Evolutionary conservation across 2,329 filamentous ascomycete species (phyloP).

Genomic region (Pyrenophora teres): DNA sequence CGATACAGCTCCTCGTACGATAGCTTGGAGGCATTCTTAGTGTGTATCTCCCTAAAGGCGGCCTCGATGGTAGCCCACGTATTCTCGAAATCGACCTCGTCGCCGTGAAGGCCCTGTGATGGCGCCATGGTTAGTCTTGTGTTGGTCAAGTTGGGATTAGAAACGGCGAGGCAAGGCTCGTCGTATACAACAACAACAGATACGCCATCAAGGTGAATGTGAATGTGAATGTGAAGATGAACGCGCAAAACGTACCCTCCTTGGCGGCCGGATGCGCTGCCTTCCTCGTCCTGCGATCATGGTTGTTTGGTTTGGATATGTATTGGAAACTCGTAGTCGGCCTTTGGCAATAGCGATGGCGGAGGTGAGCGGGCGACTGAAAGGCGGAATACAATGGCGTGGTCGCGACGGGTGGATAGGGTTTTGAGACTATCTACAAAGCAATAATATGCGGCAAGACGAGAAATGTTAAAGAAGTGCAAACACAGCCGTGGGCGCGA

Average conservation of each 20-base stretch:
- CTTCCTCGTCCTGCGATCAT: slow-evolving; percentile 61
- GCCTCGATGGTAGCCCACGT: slow-evolving; percentile 78
- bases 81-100: slow-evolving; percentile 78
- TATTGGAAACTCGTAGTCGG: background rate
- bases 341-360: background rate
- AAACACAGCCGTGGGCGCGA: background rate
- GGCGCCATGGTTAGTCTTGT: slow-evolving; percentile 17
- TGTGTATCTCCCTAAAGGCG: slow-evolving; percentile 86
- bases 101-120: slow-evolving; percentile 61
- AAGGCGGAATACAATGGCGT: background rate
- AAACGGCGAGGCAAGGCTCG: background rate
- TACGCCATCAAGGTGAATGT: background rate
- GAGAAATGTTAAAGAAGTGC: background rate
- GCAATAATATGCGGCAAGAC: background rate
- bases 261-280: slow-evolving; percentile 69
- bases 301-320: slow-evolving; percentile 18
- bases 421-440: background rate
- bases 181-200: background rate
- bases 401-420: background rate
- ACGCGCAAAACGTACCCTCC: slow-evolving; percentile 61
- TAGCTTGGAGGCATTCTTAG: slow-evolving; percentile 83
- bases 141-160: background rate
- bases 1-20: slow-evolving; percentile 97
- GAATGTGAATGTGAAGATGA: slow-evolving; percentile 6
- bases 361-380: slow-evolving; percentile 2